phyloP scores from a whole-genome alignment of 2,329 filamentous ascomycete species.

The Blastomyces percursus region DNA sequence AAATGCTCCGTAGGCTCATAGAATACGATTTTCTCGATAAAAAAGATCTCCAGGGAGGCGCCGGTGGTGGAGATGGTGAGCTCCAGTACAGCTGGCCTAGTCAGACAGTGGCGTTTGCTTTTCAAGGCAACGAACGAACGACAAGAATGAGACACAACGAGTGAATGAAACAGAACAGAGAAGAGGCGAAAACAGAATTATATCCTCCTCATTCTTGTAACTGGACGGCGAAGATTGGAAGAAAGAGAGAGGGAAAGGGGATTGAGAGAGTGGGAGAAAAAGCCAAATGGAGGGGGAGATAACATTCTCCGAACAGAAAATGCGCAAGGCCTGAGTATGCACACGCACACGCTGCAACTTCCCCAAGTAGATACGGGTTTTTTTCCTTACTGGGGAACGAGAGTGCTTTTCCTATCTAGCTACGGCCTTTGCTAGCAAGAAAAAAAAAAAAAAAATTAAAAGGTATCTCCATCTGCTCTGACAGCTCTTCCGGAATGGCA shows the following conservation, averaged over 20 bases:
- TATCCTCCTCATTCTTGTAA: background rate
- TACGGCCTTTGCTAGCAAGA: background rate
- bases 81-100: background rate
- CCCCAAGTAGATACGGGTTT: background rate
- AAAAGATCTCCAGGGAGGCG: background rate
- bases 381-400: background rate
- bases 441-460: background rate
- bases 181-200: background rate
- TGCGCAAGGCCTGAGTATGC: too few species aligned
- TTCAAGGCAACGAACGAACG: background rate
- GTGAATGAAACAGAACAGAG: background rate
- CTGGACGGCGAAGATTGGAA: background rate
- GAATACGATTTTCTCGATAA: background rate
- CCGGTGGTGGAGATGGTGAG: background rate
- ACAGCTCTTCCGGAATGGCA: background rate
- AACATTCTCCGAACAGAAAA: background rate
- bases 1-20: background rate
- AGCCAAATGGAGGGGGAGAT: background rate
- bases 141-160: background rate
- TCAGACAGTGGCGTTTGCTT: constrained; percentile 3
- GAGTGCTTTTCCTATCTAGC: background rate
- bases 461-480: background rate
- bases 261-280: background rate
- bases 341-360: background rate
- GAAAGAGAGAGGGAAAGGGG: background rate